Conservation (phyloP, 345 rosid species). For the Eucalyptus camaldulensis region DNA sequence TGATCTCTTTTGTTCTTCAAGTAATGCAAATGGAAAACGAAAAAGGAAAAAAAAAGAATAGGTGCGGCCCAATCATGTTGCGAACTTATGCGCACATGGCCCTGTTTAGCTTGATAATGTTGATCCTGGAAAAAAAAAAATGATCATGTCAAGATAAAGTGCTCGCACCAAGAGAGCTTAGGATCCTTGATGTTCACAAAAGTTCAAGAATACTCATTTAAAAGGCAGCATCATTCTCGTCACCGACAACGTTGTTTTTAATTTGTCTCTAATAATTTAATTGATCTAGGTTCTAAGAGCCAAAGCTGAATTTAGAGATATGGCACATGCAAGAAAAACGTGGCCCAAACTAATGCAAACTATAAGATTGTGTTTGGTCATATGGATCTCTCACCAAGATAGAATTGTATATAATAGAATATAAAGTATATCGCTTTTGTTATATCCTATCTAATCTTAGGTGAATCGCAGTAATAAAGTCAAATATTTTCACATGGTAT, state of each 20-base stretch:
- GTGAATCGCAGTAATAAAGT: accelerated
- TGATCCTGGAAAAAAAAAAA: background rate
- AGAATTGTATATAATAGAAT: background rate
- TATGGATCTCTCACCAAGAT: background rate
- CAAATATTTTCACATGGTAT: background rate
- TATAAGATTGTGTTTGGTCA: background rate
- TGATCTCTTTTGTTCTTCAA: background rate
- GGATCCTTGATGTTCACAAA: background rate
- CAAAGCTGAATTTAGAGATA: background rate
- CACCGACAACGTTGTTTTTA: background rate
- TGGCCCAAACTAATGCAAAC: background rate
- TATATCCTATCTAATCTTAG: background rate
- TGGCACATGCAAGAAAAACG: background rate
- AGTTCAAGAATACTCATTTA: background rate
- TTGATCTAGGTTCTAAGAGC: background rate
- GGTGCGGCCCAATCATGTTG: background rate
- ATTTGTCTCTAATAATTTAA: background rate
- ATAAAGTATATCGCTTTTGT: background rate
- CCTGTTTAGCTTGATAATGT: background rate
- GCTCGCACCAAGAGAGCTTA: background rate
- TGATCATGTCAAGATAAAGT: background rate
- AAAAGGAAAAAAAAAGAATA: background rate
- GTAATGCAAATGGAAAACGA: background rate
- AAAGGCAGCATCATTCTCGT: background rate
- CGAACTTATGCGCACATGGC: background rate